phyloP scores from a whole-genome alignment of 768 basidiomycete species.

The Auricularia cornea region DNA sequence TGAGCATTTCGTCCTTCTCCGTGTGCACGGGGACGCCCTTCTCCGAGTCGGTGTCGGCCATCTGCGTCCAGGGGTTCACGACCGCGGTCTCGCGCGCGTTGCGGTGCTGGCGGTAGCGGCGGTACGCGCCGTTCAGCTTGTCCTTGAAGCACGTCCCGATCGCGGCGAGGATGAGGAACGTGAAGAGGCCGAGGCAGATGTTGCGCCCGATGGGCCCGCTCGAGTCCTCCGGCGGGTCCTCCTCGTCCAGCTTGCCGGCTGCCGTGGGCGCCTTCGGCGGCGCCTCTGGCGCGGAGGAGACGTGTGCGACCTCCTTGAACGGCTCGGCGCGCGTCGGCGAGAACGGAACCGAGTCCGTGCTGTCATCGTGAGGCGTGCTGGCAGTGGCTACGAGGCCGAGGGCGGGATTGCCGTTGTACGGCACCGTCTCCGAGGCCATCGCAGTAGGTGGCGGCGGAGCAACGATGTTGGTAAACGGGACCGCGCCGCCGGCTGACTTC shows the following conservation, averaged over 20 bases:
- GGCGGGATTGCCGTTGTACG: too few relatives aligned
- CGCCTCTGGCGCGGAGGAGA: neutral
- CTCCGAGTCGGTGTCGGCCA: neutral
- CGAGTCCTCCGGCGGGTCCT: neutral
- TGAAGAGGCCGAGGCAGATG: neutral
- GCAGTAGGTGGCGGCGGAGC: too few relatives aligned
- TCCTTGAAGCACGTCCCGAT: neutral
- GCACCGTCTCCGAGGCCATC: too few relatives aligned
- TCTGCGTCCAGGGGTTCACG: neutral
- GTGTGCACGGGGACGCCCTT: too few relatives aligned
- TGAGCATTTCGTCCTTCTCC: too few relatives aligned
- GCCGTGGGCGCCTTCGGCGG: neutral
- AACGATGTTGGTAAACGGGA: too few relatives aligned
- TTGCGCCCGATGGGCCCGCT: neutral
- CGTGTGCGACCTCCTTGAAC: neutral
- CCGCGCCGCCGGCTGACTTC: too few relatives aligned
- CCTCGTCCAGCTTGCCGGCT: neutral
- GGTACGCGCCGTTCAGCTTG: neutral
- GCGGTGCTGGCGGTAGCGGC: neutral
- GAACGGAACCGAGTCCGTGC: neutral
- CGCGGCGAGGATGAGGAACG: neutral
- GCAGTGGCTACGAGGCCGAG: neutral
- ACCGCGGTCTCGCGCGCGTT: neutral
- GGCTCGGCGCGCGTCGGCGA: neutral
- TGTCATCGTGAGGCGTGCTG: neutral